Evolutionary conservation across 345 rosid genomes (phyloP), one percentile per base, ranked within the genome.

Genomic region (Rhizophora apiculata): DNA sequence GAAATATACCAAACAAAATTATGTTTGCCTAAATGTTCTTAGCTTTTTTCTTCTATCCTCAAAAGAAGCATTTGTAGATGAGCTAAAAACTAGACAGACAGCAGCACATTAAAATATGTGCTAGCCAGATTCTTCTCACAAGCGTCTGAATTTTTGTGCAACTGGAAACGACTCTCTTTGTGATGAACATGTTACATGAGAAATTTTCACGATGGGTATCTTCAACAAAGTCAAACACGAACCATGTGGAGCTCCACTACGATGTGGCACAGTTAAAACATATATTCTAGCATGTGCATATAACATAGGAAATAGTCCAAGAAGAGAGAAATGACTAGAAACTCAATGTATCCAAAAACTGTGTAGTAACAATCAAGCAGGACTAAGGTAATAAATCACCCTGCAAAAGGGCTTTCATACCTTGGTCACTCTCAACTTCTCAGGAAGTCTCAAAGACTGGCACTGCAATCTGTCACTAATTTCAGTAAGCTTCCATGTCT

Each of bases 401-500:
- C 29, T 31, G 21, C 31, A 54, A 56, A 24, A 21, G 16, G 18
- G 11, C 22, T 22, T 58, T 37, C 7, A 54, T 80, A 94, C 98
- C 98, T 94, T 94, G 79, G 76, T 89, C 49, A 79, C 84, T 81
- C 91, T 94, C 82, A 87, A 39, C 74, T 86, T 87, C 77, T 94
- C 97, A 59, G 98, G 93, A 53, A 94, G 92, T 84, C 93, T 88
- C 83, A 91, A 81, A 46, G 98, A 85, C 39, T 93, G 92, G 80
- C 98, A 94, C 57, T 91, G 98, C 72, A 90, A 85, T 46, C 93
- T 85, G 78, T 94, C 98, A 32, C 68, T 89, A 56, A 94, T 84
- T 82, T 94, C 98, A 60, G 93, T 87, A 72, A 94, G 90, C 84
- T 94, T 94, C 98, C 98, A 94, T 73, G 91, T 83, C 87, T 88